Evolutionary conservation across 1,284 basidiomycete species (phyloP).

Genomic region (Singerocomus rubriflavus): DNA sequence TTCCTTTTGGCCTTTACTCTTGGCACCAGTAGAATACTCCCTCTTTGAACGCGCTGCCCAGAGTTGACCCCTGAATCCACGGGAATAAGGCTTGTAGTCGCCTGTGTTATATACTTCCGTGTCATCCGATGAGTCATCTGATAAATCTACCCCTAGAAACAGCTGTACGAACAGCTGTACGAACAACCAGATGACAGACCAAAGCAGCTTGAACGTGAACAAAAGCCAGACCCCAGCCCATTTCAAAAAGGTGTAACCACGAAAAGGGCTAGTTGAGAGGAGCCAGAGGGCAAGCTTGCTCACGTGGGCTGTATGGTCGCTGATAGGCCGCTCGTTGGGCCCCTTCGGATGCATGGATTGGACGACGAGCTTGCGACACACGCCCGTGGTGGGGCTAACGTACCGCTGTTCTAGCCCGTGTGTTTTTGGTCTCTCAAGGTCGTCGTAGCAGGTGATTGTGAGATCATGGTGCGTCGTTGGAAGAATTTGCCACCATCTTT

Average conservation of each 20-base stretch:
- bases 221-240: constrained; percentile 9
- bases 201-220: constrained; percentile 6
- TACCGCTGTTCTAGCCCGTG: constrained; percentile 20
- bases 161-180: background rate
- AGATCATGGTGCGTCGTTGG: background rate
- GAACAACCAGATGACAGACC: constrained; percentile 1
- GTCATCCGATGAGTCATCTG: background rate
- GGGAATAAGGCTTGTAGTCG: constrained; percentile 12
- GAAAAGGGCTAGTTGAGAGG: constrained; percentile 2
- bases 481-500: background rate
- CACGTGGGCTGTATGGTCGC: constrained; percentile 1
- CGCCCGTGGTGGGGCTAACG: constrained; percentile 18
- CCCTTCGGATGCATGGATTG: constrained; percentile 10
- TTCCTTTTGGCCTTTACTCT: background rate
- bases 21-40: constrained; percentile 12
- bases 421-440: background rate
- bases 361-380: constrained; percentile 13
- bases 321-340: constrained; percentile 4
- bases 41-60: constrained; percentile 19
- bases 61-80: constrained; percentile 13
- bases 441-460: constrained; percentile 7
- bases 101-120: constrained; percentile 8
- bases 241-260: background rate
- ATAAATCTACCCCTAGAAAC: background rate
- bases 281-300: constrained; percentile 20